Percentiles rank a stretch among this genome's conserved stretches.
phyloP scores from a whole-genome alignment of 305 asterid species.

The Ajuga reptans region DNA sequence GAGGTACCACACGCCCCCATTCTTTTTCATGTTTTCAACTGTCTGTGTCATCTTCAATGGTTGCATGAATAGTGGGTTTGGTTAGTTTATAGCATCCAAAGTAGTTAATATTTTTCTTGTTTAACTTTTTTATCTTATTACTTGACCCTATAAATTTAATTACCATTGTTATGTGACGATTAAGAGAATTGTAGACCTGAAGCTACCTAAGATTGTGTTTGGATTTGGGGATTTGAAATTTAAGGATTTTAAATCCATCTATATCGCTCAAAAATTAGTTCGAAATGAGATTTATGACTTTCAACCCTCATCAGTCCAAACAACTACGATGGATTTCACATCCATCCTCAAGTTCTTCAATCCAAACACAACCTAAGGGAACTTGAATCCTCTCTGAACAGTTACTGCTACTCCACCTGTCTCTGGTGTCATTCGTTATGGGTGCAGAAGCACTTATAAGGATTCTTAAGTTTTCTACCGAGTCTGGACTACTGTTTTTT shows the following conservation, averaged over 20 bases:
- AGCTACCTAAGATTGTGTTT: too few species aligned
- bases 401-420: neutral
- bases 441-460: neutral
- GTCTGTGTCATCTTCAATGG: constrained; percentile 23
- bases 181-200: too few species aligned
- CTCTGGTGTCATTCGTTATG: neutral
- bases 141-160: neutral
- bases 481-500: neutral
- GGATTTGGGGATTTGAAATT: neutral
- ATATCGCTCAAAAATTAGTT: too few species aligned
- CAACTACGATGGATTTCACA: too few species aligned
- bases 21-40: constrained; percentile 25
- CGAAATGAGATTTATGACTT: too few species aligned
- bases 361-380: too few species aligned
- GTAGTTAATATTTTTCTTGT: constrained; percentile 7
- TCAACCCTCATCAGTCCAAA: too few species aligned
- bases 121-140: neutral
- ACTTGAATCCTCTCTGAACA: too few species aligned
- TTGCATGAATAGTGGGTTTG: constrained; percentile 8
- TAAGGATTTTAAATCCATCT: too few species aligned
- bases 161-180: too few species aligned
- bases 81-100: constrained; percentile 13
- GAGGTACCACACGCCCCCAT: constrained; percentile 57
- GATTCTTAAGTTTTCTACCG: too few species aligned
- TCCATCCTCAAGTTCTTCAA: too few species aligned